Evolutionary conservation across 805 yeast species (phyloP).

Genomic region (Debaryomyces castellii): DNA sequence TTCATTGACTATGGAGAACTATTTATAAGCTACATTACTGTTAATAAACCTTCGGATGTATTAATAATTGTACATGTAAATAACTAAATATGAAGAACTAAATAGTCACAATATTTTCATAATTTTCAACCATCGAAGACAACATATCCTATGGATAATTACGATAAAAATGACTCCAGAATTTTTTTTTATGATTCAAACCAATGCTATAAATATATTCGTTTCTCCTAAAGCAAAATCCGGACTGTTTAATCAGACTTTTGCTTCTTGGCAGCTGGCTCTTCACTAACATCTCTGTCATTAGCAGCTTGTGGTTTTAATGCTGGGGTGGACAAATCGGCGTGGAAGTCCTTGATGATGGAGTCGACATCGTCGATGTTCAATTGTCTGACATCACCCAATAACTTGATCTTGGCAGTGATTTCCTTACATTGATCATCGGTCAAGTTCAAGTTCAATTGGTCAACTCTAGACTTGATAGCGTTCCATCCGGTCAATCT

Average conservation of each 20-base stretch:
- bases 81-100: conserved; percentile 5
- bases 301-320: conserved; percentile 20
- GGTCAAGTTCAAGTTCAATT: conserved; percentile 52
- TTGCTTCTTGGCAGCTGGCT: conserved; percentile 34
- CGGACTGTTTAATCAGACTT: conserved; percentile 10
- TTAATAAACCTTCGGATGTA: neutral
- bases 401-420: conserved; percentile 51
- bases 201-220: neutral
- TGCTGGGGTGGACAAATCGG: conserved; percentile 37
- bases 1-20: too few species aligned
- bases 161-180: conserved; percentile 4
- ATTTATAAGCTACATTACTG: too few species aligned
- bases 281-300: conserved; percentile 24
- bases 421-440: conserved; percentile 60
- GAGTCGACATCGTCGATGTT: conserved; percentile 63
- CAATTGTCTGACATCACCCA: conserved; percentile 61
- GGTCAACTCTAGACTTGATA: conserved; percentile 60
- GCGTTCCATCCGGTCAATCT: conserved; percentile 66
- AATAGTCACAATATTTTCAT: conserved; percentile 1
- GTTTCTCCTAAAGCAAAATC: neutral
- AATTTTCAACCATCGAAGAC: conserved; percentile 1
- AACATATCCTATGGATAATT: neutral
- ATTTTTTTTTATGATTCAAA: conserved; percentile 1
- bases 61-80: conserved; percentile 2
- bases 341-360: conserved; percentile 54